Evolutionary conservation across 495 filamentous ascomycete species (phyloP).

Genomic region (Hypomontagnella monticulosa): DNA sequence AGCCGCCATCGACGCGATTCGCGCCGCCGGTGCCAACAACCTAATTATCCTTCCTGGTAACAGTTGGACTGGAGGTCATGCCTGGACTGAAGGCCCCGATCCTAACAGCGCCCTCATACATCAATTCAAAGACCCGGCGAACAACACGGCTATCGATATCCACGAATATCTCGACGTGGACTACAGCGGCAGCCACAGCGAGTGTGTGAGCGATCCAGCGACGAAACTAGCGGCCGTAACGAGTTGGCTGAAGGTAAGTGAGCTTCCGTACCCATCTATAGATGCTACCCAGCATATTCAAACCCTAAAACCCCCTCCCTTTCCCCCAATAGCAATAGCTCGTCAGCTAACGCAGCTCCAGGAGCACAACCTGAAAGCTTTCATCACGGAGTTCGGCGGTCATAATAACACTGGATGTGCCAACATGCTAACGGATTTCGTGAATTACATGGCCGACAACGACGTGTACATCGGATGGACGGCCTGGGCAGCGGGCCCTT

Average conservation of each 20-base stretch:
- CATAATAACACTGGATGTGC: constrained; percentile 59
- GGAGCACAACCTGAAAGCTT: constrained; percentile 60
- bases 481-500: constrained; percentile 62
- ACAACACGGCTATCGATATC: constrained; percentile 62
- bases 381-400: constrained; percentile 64
- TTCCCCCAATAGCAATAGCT: background rate
- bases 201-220: constrained; percentile 51
- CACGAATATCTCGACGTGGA: constrained; percentile 64
- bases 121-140: constrained; percentile 56
- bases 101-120: constrained; percentile 54
- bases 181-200: constrained; percentile 55
- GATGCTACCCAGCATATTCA: background rate
- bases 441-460: constrained; percentile 61
- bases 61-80: constrained; percentile 59
- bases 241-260: constrained; percentile 54
- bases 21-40: constrained; percentile 53
- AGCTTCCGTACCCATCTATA: background rate
- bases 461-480: constrained; percentile 65
- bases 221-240: constrained; percentile 56
- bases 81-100: constrained; percentile 58
- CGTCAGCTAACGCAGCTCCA: constrained; percentile 10
- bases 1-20: constrained; percentile 61
- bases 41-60: constrained; percentile 62
- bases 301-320: background rate
- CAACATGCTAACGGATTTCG: constrained; percentile 53